Base-by-base conservation (phyloP, 306 rosid genomes). In the Betula pendula region DNA sequence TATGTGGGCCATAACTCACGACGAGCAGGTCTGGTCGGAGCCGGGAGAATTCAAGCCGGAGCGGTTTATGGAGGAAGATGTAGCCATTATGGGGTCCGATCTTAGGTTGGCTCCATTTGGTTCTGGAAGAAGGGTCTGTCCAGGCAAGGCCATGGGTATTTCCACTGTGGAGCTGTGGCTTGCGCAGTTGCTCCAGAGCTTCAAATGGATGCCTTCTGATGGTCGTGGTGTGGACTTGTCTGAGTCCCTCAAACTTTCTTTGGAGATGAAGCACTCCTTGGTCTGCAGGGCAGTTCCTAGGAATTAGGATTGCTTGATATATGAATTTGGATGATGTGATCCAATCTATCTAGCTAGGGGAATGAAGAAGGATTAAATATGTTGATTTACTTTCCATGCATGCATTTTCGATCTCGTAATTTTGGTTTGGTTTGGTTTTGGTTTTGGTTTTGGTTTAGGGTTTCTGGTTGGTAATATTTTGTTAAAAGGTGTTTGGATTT, bases 1-100 rank as follows among this genome's bases (percentile, higher is more conserved):
- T 75, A 93, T 93, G 97, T 93, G 96, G 89, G 86, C 97, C 0
- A 93, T 93, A 29, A 87, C 98, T 0, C 96, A 87, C 27, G 84
- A 81, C 19, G 87, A 80, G 20, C 59, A 60, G 19, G 56, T 91
- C 15, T 91, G 98, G 98, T 0, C 76, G 0, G 79, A 84, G 5
- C 89, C 97, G 0, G 71, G 77, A 0, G 25, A 38, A 65, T 93
- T 87, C 73, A 75, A 78, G 5, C 98, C 98, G 0, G 90, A 91
- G 29, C 60, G 98, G 16, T 93, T 91, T 15, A 19, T 85, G 20
- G 27, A 65, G 0, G 74, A 75, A 1, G 88, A 82, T 0, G 65
- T 87, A 0, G 58, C 77, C 27, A 84, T 93, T 0, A 80, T 88
- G 90, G 98, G 97, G 2, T 82, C 87, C 5, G 96, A 93, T 77